Evolutionary conservation across 768 basidiomycete genomes (phyloP), one percentile per base, ranked within the genome.

Genomic region (Tulasnella sp.): DNA sequence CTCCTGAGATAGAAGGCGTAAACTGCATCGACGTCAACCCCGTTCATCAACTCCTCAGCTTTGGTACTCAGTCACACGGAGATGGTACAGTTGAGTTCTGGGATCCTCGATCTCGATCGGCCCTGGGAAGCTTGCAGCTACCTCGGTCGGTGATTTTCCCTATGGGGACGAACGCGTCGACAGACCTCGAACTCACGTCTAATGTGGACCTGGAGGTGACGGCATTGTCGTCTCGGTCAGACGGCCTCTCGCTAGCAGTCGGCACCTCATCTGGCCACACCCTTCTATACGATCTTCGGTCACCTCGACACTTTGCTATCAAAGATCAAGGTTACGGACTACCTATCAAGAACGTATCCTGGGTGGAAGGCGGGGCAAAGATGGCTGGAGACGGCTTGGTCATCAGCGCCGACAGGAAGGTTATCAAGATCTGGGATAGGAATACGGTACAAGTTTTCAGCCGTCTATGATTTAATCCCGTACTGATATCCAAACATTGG

Each of bases 251-350:
- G 17, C 85, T 98, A 63, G 96, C 94, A 0, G 76, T 98, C 34
- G 96, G 94, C 12, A 97, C 94, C 1, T 92, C 89, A 8, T 90
- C 92, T 0, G 96, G 96, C 0, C 92, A 98, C 68, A 92, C 91
- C 0, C 72, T 98, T 3, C 75, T 99, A 12, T 99, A 98, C 69
- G 96, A 99, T 68, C 81, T 99, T 65, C 85, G 96, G 46, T 83
- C 87, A 8, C 78, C 84, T 3, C 78, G 77, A 41, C 84, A 90
- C 22, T 92, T 87, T 65, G 92, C 90, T 1, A 68, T 83, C 61
- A 98, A 99, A 68, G 96, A 99, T 68, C 96, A 98, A 71, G 96
- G 96, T 0, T 98, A 98, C 65, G 94, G 94, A 1, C 72, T 97
- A 46, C 86, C 93, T 0, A 76, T 99, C 30, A 87, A 86, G 69